Evolutionary conservation across 1,284 basidiomycete genomes (phyloP), one percentile per base, ranked within the genome.

Genomic region (Irpex rosettiformis): DNA sequence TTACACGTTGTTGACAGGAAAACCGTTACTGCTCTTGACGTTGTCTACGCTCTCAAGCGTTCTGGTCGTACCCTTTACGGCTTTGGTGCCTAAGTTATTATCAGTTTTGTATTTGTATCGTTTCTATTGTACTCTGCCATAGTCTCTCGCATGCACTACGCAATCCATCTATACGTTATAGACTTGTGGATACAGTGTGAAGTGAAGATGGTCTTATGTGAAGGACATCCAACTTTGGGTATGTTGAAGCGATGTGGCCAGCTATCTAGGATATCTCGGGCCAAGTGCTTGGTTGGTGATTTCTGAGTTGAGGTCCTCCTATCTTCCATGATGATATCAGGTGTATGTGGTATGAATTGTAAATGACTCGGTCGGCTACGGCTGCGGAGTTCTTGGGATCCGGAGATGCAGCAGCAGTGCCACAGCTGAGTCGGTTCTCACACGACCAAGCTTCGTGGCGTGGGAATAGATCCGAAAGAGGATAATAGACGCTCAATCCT

Each of bases 21-120:
- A 85, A 93, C 90, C 33, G 89, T 93, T 63, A 91, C 88, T 49
- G 89, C 91, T 24, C 87, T 89, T 60, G 88, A 90, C 67, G 86
- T 89, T 64, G 89, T 92, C 63, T 91, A 92, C 75, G 89, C 91
- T 29, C 83, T 93, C 71, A 93, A 94, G 84, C 82, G 91, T 57
- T 88, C 88, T 53, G 88, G 89, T 63, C 82, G 89, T 64, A 91
- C 88, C 59, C 83, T 93, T 56, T 93, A 91, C 75, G 90, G 88
- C 74, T 89, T 91, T 76, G 87, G 87, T 72, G 83, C 83, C 60
- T 88, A 62, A 69, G 55, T 53, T 54, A 21, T 25, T 30, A 33
- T 55, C 29, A 37, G 18, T 55, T 37, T 25, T 61, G 60, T 61
- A 61, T 61, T 61, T 58, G 45, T 61, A 61, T 37, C 27, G 52